Base-by-base conservation (phyloP, 495 filamentous ascomycete genomes). In the Staphylotrichum tortipilum region DNA sequence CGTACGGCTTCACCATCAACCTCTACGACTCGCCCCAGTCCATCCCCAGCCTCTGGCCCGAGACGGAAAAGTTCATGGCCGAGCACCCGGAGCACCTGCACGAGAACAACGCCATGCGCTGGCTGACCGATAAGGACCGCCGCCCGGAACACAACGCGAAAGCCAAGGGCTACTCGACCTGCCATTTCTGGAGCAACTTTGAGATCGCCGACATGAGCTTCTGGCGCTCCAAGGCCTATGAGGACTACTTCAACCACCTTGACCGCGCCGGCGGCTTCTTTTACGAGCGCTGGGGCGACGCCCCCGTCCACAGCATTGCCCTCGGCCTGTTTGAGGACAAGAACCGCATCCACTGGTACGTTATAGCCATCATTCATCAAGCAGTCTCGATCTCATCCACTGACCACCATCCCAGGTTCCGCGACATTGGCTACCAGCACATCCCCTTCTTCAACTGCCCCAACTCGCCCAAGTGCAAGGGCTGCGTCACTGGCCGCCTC, bases 171-270 rank as follows among this genome's bases (percentile, higher is more conserved):
- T 98, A 96, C 74, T 92, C 87, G 10, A 98, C 94, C n/a, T 99
- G 94, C 66, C 94, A 99, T 69, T 99, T 99, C 75, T 99, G 94
- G 94, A 89, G 82, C 50, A 99, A 99, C 70, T 99, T 99, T 61
- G 94, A 99, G 70, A 94, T 99, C 57, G 94, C 81, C 29, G 89
- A 95, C 63, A 81, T 99, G 80, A 79, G 77, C 52, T 96, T 99
- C 72, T 99, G 90, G 88, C 77, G 94, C 10, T 85, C 89, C 57
- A 80, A 89, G 65, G 76, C 79, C 43, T 99, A 99, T 65, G 84
- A 91, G 64, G 87, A 89, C 44, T 99, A 96, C 65, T 99, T 99
- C 69, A 83, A 95, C 64, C 88, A 96, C 63, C 73, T 99, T 28
- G 94, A 99, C 69, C 80, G 86, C 18, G 85, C 89, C 0, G 94